These are phyloP conservation scores for Globisporangium viniferum DNA, from an alignment of 352 stramenopile genomes.

Conservation along the genomic window DNA sequence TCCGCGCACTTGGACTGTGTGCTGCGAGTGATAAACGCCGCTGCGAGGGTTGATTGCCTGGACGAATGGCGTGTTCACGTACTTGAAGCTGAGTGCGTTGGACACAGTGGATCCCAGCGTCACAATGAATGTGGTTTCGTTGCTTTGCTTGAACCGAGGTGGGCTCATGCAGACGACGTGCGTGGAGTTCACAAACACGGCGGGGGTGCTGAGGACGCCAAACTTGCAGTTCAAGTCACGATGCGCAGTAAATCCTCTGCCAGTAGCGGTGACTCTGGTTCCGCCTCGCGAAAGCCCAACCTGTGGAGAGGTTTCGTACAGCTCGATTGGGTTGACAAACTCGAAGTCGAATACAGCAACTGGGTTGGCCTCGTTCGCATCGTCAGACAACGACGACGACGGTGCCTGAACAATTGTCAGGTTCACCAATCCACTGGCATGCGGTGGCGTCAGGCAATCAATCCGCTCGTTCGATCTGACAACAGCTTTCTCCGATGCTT, in stretches of 20 bases:
- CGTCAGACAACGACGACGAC: neutral
- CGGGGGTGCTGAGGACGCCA: constrained; percentile 19
- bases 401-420: constrained; percentile 19
- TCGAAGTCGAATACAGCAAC: constrained; percentile 31
- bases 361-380: neutral
- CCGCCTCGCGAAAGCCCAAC: constrained; percentile 30
- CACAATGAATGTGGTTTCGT: constrained; percentile 19
- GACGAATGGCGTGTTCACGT: constrained; percentile 28
- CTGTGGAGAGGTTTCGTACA: constrained; percentile 19
- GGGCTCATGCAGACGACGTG: constrained; percentile 28
- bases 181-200: constrained; percentile 28
- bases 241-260: constrained; percentile 37
- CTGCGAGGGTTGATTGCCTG: constrained; percentile 21
- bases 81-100: constrained; percentile 23
- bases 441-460: constrained; percentile 29
- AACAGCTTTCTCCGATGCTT: neutral
- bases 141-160: constrained; percentile 20
- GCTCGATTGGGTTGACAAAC: constrained; percentile 33
- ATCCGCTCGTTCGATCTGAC: constrained; percentile 12
- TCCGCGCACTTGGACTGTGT: constrained; percentile 23
- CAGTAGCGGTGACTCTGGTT: constrained; percentile 21
- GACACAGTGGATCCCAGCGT: constrained; percentile 24
- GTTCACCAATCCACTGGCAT: constrained; percentile 19
- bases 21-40: constrained; percentile 23
- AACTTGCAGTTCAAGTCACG: constrained; percentile 34